phyloP scores from a whole-genome alignment of 768 basidiomycete genomes.

The Vishniacozyma victoriae region DNA sequence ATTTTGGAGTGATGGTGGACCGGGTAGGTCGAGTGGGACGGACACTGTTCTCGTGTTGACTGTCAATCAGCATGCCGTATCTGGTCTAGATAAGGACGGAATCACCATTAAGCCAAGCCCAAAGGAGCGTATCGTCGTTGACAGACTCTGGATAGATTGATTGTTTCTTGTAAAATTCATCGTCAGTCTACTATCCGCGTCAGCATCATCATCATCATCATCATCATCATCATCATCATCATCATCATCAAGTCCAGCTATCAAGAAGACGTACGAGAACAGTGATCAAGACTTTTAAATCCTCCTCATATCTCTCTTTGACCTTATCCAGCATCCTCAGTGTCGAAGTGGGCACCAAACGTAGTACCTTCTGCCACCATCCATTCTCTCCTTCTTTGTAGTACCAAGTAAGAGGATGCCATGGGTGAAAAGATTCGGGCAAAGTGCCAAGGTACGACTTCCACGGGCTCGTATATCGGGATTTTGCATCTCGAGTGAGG shows the following conservation, averaged over 20 bases:
- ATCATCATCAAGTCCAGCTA: not conserved
- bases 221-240: slow-evolving; percentile 1
- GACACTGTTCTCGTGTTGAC: slow-evolving; percentile 90
- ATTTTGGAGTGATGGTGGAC: slow-evolving; percentile 65
- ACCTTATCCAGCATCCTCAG: slow-evolving; percentile 34
- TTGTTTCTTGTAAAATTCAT: not conserved
- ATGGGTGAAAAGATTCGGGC: slow-evolving; percentile 62
- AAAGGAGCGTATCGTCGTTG: slow-evolving; percentile 57
- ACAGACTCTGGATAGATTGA: slow-evolving; percentile 7
- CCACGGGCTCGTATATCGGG: slow-evolving; percentile 52
- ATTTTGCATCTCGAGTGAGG: slow-evolving; percentile 54
- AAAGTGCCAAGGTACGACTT: slow-evolving; percentile 64
- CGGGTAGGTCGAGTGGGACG: slow-evolving; percentile 35
- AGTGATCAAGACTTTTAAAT: slow-evolving; percentile 11
- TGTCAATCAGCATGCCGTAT: slow-evolving; percentile 34
- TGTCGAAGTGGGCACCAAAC: slow-evolving; percentile 12
- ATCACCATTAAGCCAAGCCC: slow-evolving; percentile 89
- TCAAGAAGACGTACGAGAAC: too few species aligned
- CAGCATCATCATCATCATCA: slow-evolving; percentile 4
- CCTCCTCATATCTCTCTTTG: slow-evolving; percentile 30
- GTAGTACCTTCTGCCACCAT: slow-evolving; percentile 11
- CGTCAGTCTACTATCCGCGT: not conserved
- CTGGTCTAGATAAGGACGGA: slow-evolving; percentile 5
- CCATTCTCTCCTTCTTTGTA: slow-evolving; percentile 50
- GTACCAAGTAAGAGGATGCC: slow-evolving; percentile 77